phyloP scores from a whole-genome alignment of 2,329 filamentous ascomycete species.

The Calonectria naviculata region DNA sequence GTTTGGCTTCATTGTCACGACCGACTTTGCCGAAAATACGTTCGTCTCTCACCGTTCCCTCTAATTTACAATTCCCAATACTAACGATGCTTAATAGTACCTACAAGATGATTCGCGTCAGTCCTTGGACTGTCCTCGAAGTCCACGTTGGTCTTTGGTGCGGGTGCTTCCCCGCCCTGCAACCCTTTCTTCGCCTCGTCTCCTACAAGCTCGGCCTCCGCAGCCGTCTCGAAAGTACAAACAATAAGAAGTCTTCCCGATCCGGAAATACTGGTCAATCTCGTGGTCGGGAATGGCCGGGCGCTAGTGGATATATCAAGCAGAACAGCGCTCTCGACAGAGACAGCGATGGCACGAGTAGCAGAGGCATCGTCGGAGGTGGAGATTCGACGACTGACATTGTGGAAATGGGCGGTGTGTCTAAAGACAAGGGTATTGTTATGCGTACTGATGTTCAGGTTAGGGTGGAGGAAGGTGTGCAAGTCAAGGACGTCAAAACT shows the following conservation, averaged over 20 bases:
- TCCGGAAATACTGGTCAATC: conserved; percentile 22
- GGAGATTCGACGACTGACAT: conserved; percentile 27
- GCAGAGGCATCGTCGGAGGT: conserved; percentile 14
- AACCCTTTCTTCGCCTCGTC: conserved; percentile 49
- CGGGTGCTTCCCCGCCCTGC: conserved; percentile 52
- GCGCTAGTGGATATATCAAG: conserved; percentile 23
- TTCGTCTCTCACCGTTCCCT: conserved; percentile 31
- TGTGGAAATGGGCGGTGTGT: conserved; percentile 22
- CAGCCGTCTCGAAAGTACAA: conserved; percentile 25
- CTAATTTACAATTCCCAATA: not conserved
- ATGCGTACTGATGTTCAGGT: conserved; percentile 36
- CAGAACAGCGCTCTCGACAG: conserved; percentile 20
- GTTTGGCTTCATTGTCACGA: conserved; percentile 45
- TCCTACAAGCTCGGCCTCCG: conserved; percentile 26
- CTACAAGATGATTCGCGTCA: conserved; percentile 48
- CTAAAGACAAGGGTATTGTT: conserved; percentile 28
- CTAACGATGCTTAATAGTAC: conserved; percentile 38
- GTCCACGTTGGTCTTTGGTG: conserved; percentile 55
- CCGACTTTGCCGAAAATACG: conserved; percentile 43
- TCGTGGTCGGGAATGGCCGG: conserved; percentile 24
- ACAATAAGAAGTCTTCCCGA: conserved; percentile 32
- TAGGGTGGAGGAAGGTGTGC: conserved; percentile 29
- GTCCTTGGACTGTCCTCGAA: conserved; percentile 53
- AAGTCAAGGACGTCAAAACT: conserved; percentile 28
- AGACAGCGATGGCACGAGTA: conserved; percentile 12